phyloP scores from a whole-genome alignment of 2,329 filamentous ascomycete species.

The Exophiala sideris region DNA sequence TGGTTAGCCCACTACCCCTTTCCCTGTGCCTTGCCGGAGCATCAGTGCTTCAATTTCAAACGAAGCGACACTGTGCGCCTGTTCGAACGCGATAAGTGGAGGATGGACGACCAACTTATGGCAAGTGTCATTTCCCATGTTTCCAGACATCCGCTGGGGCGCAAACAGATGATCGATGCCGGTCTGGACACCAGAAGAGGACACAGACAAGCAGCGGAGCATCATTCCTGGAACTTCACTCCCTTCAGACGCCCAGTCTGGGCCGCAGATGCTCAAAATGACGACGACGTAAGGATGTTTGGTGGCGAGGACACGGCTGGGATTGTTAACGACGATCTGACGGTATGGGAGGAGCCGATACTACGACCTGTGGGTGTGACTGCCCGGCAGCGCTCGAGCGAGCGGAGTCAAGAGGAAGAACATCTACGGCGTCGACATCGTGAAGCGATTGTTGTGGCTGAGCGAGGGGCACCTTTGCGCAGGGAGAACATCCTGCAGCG shows the following conservation, averaged over 20 bases:
- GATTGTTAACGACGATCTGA: conserved; percentile 4
- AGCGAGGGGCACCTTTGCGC: conserved; percentile 71
- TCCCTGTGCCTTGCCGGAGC: conserved; percentile 50
- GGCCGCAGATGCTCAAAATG: conserved; percentile 47
- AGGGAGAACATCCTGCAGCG: conserved; percentile 74
- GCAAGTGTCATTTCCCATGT: conserved; percentile 42
- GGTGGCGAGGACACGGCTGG: conserved; percentile 51
- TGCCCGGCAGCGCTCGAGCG: conserved; percentile 11
- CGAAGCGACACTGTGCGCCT: conserved; percentile 40
- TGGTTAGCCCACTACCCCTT: conserved; percentile 73
- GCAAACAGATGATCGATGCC: conserved; percentile 41
- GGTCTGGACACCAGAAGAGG: conserved; percentile 41
- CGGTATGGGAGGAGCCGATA: conserved; percentile 8
- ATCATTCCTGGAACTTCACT: not conserved
- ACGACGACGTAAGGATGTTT: conserved; percentile 52
- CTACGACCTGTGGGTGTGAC: not conserved
- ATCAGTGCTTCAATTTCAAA: conserved; percentile 45
- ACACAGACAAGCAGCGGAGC: conserved; percentile 33
- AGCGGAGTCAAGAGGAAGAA: conserved; percentile 43
- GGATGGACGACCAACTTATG: conserved; percentile 43
- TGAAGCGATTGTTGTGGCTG: conserved; percentile 87
- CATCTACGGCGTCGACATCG: conserved; percentile 71
- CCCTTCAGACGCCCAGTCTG: not conserved
- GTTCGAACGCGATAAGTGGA: conserved; percentile 38
- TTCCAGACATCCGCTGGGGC: conserved; percentile 36